Conservation (phyloP, 2,329 filamentous ascomycete genomes). For the Pseudocercospora macadamiae region DNA sequence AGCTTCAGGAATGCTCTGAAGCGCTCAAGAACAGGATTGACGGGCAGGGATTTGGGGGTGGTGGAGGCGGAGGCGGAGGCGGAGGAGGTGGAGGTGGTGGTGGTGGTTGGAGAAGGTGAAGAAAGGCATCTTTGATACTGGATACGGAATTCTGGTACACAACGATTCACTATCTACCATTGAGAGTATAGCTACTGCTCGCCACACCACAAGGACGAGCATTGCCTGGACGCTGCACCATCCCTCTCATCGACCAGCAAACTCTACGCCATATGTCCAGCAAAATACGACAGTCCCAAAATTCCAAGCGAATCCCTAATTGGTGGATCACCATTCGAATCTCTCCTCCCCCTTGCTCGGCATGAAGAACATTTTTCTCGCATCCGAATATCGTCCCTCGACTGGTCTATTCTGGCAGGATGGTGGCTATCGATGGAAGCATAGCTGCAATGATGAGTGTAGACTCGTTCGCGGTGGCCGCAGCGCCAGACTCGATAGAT, state of each 20-base stretch:
- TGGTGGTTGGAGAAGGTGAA: too few species aligned
- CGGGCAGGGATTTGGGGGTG: background rate
- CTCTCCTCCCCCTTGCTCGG: background rate
- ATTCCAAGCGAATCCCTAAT: background rate
- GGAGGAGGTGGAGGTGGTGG: background rate
- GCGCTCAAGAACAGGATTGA: background rate
- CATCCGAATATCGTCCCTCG: background rate
- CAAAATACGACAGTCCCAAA: background rate
- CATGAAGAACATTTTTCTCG: background rate
- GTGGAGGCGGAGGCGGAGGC: background rate
- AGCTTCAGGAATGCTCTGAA: conserved; percentile 1
- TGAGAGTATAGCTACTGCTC: too few species aligned
- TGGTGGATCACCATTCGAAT: background rate
- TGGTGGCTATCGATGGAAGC: background rate
- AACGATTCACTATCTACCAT: too few species aligned
- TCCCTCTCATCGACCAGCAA: too few species aligned
- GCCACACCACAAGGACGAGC: too few species aligned
- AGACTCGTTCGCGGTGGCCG: conserved; percentile 15
- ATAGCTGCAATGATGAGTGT: conserved; percentile 13
- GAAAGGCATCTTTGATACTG: too few species aligned
- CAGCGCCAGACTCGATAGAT: conserved; percentile 13
- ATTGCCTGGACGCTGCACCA: too few species aligned
- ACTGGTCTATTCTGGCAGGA: background rate
- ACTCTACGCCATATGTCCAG: too few species aligned
- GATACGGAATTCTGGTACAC: background rate